phyloP scores from a whole-genome alignment of 192 early-diverging fungal genomes.

The Coemansia sp. region DNA sequence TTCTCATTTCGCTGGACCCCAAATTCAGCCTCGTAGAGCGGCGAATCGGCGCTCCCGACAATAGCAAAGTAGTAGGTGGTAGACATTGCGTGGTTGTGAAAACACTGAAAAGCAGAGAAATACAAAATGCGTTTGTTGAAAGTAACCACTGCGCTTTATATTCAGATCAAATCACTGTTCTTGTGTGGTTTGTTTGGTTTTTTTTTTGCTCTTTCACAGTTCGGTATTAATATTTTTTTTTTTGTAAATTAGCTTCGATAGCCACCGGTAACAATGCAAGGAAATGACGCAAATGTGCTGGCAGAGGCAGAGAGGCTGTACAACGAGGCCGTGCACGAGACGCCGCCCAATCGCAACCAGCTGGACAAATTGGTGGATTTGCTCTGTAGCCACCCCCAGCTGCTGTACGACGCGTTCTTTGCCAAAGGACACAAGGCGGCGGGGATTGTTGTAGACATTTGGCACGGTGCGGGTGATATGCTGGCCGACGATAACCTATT shows the following conservation, averaged over 20 bases:
- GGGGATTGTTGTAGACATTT: slow-evolving; percentile 21
- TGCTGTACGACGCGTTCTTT: slow-evolving; percentile 37
- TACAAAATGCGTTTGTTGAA: too few species aligned
- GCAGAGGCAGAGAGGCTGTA: slow-evolving; percentile 17
- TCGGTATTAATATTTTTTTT: slow-evolving; percentile 5
- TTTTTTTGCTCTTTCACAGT: too few species aligned
- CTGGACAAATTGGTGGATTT: slow-evolving; percentile 41
- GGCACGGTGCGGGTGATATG: slow-evolving; percentile 3
- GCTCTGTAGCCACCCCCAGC: slow-evolving; percentile 22
- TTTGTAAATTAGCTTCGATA: background rate
- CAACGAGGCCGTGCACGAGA: slow-evolving; percentile 32
- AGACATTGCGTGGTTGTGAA: slow-evolving; percentile 9
- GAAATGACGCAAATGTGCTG: background rate
- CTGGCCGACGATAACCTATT: slow-evolving; percentile 28
- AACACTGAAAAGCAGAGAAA: background rate
- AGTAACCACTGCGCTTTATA: too few species aligned
- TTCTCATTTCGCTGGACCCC: slow-evolving; percentile 57
- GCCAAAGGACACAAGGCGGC: slow-evolving; percentile 33
- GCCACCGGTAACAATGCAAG: background rate
- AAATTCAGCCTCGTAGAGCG: slow-evolving; percentile 94
- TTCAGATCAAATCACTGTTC: slow-evolving; percentile 1
- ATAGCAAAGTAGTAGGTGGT: slow-evolving; percentile 83
- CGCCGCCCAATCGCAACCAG: slow-evolving; percentile 46
- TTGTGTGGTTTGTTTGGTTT: background rate
- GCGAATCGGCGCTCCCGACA: slow-evolving; percentile 92